These are phyloP conservation scores for Triticum monococcum DNA, from an alignment of 176 grass and related monocot species.

Conservation along the genomic window DNA sequence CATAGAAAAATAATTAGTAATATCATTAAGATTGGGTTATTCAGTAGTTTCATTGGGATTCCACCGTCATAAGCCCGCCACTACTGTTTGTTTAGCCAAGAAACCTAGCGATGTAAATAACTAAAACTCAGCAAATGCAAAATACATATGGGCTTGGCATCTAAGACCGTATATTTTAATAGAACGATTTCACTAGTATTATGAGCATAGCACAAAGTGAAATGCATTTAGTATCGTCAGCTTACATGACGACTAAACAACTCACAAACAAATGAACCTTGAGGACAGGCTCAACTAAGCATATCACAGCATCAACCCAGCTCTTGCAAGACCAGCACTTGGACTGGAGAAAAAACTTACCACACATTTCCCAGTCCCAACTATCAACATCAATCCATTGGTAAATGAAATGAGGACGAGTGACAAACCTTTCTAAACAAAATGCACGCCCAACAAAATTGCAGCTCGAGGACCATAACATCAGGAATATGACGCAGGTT, in stretches of 20 bases:
- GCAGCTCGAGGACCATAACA: neutral
- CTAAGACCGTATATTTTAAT: neutral
- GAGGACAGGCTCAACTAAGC: neutral
- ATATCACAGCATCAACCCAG: neutral
- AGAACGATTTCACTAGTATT: neutral
- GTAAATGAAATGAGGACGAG: neutral
- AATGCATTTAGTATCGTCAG: slow-evolving; percentile 4
- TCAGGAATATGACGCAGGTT: neutral
- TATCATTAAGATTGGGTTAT: neutral
- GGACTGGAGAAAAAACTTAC: neutral
- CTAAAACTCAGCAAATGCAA: neutral
- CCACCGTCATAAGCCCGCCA: neutral
- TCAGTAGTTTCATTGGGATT: neutral
- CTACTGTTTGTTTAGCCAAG: neutral
- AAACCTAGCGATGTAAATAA: neutral
- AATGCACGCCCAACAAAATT: neutral
- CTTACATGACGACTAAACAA: slow-evolving; percentile 21
- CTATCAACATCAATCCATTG: neutral
- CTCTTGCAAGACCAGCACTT: neutral
- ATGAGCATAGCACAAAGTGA: neutral
- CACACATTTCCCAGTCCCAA: neutral
- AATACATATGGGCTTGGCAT: neutral
- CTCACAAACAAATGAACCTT: neutral
- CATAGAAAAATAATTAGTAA: neutral
- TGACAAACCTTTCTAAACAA: slow-evolving; percentile 1